Evolutionary conservation across 768 basidiomycete genomes (phyloP), one percentile per base, ranked within the genome.

Genomic region (Amanita fuliginea): DNA sequence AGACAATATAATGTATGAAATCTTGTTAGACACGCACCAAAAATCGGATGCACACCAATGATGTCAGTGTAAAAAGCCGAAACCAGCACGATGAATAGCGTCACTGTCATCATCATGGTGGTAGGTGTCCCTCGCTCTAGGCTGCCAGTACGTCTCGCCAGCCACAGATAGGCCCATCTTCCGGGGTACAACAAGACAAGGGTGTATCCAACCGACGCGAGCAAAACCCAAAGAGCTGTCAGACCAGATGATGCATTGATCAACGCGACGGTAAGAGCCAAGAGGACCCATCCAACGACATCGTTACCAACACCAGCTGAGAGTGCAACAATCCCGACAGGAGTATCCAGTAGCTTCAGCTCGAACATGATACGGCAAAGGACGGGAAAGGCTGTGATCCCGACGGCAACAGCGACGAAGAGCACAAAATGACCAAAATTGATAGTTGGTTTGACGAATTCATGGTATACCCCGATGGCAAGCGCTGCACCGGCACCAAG

Each of bases 21-120:
- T 58, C 22, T 51, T 11, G 14, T 5, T n/a, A 21, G 16, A 47
- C 7, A 47, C 47, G 44, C 51, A 76, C 76, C 78, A 57, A 81
- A 83, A 56, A 86, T 83, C 40, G 81, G 64, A 62, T 82, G 79
- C 30, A 86, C 76, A 28, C 86, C 90, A 52, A 93, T 91, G 55
- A 89, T 78, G 62, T 90, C 88, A 6, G 89, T 92, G 67, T 85
- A 84, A 66, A 89, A 92, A 0, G 86, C 86, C 2, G 81, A 83
- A 11, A 71, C 62, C 55, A 92, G 77, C 0, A 90, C 78, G 32
- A 91, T 60, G 26, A 90, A 55, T n/a, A 96, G 60, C 0, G 80
- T 86, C 8, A 89, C 52, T 0, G 83, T 82, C 84, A 93, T 90
- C 75, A 89, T 81, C 42, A 76, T 62, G 3, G 82, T 66, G 0